phyloP scores from a whole-genome alignment of 148 eudicot genomes.

The Vaccinium myrtillus region DNA sequence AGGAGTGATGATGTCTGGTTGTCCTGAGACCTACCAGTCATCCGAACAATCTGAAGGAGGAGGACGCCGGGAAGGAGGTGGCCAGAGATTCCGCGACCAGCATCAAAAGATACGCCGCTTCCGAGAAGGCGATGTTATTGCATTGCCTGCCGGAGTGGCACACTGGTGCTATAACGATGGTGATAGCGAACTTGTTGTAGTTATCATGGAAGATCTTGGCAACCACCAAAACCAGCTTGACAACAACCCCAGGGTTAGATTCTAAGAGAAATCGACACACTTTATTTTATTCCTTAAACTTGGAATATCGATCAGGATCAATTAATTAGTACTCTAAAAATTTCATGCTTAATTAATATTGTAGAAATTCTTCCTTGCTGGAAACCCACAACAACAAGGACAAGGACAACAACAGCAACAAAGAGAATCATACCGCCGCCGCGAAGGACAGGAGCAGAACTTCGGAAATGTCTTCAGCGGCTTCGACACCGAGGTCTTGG shows the following conservation, averaged over 20 bases:
- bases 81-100: slow-evolving; percentile 42
- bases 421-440: not conserved
- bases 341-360: not conserved
- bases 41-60: slow-evolving; percentile 23
- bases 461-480: slow-evolving; percentile 57
- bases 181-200: slow-evolving; percentile 42
- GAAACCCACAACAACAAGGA: slow-evolving; percentile 49
- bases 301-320: too few relatives aligned
- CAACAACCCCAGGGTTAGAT: slow-evolving; percentile 54
- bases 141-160: slow-evolving; percentile 65
- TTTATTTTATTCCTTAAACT: not conserved
- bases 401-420: slow-evolving; percentile 15
- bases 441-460: slow-evolving; percentile 14
- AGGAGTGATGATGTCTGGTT: slow-evolving; percentile 66
- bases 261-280: not conserved
- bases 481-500: slow-evolving; percentile 32
- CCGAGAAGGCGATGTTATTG: slow-evolving; percentile 60
- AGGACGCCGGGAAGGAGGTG: slow-evolving; percentile 20
- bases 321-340: too few relatives aligned
- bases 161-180: slow-evolving; percentile 78
- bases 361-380: slow-evolving; percentile 78
- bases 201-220: slow-evolving; percentile 42
- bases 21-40: slow-evolving; percentile 73
- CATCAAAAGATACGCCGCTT: slow-evolving; percentile 66
- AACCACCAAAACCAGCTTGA: slow-evolving; percentile 77